Conservation (phyloP, 2,329 filamentous ascomycete species). For the Onygenales sp. region DNA sequence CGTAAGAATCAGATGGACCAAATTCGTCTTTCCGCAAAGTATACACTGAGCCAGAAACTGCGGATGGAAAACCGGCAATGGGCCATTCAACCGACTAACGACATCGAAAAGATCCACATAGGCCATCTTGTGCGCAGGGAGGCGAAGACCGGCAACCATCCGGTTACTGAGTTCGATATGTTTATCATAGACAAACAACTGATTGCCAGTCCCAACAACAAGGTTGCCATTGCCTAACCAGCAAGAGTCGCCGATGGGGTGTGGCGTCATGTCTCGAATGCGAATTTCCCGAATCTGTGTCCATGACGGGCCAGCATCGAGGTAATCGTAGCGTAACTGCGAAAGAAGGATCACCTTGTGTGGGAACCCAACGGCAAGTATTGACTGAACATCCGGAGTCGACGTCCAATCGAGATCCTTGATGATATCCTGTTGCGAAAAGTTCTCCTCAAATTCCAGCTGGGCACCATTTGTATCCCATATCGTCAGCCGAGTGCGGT, state of each 20-base stretch:
- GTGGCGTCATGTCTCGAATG: constrained; percentile 71
- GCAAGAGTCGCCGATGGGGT: constrained; percentile 85
- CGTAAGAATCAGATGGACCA: constrained; percentile 65
- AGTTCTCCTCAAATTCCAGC: constrained; percentile 70
- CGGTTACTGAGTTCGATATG: constrained; percentile 57
- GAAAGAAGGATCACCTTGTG: constrained; percentile 72
- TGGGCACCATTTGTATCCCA: constrained; percentile 80
- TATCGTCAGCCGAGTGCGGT: constrained; percentile 68
- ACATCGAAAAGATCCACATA: constrained; percentile 68
- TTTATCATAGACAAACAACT: constrained; percentile 76
- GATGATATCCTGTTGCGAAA: constrained; percentile 63
- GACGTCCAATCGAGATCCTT: constrained; percentile 90
- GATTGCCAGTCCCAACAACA: constrained; percentile 81
- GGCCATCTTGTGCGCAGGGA: constrained; percentile 37
- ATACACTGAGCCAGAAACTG: constrained; percentile 84
- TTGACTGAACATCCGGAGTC: constrained; percentile 78
- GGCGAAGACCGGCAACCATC: constrained; percentile 47
- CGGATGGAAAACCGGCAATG: constrained; percentile 83
- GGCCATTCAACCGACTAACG: constrained; percentile 74
- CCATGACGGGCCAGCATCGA: constrained; percentile 85
- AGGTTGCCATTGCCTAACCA: constrained; percentile 82
- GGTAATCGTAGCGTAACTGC: constrained; percentile 84
- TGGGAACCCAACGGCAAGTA: constrained; percentile 87
- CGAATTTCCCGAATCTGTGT: constrained; percentile 72
- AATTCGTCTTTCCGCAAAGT: constrained; percentile 61